A percentile compares a stretch with the other conserved stretches of the same genome.
These are phyloP conservation scores for Euryodendron excelsum DNA, from an alignment of 148 eudicot species.

Conservation along the genomic window DNA sequence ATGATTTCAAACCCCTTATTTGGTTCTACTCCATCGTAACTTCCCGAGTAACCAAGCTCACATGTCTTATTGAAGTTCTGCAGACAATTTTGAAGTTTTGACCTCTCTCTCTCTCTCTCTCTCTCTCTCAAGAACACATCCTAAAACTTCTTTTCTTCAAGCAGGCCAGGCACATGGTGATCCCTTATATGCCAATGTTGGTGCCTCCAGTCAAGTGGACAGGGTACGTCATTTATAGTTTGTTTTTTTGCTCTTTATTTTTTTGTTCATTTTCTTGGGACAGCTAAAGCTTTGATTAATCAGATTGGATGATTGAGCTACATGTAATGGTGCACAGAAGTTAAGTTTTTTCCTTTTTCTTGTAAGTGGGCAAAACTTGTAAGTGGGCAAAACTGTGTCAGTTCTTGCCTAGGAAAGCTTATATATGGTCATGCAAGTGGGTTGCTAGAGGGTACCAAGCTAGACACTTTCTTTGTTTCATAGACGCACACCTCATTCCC, in stretches of 20 bases:
- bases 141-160: slow-evolving; percentile 15
- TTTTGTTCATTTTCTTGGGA: neutral
- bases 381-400: too few species aligned
- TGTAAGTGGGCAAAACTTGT: neutral
- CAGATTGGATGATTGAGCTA: neutral
- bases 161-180: slow-evolving; percentile 94
- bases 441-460: neutral
- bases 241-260: neutral
- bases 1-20: neutral
- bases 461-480: neutral
- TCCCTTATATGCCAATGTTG: slow-evolving; percentile 98
- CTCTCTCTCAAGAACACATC: neutral
- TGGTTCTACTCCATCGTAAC: neutral
- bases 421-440: neutral
- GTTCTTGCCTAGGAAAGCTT: neutral
- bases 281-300: slow-evolving; percentile 4
- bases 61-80: neutral
- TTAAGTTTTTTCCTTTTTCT: neutral
- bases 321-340: neutral
- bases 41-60: neutral
- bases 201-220: slow-evolving; percentile 95
- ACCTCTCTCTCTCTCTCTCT: neutral
- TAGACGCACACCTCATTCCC: neutral
- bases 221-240: slow-evolving; percentile 44
- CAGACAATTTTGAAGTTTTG: neutral